A percentile compares a stretch with the other conserved stretches of the same genome.
Evolutionary conservation across 768 basidiomycete species (phyloP).

Genomic region (Coprinopsis sp.): DNA sequence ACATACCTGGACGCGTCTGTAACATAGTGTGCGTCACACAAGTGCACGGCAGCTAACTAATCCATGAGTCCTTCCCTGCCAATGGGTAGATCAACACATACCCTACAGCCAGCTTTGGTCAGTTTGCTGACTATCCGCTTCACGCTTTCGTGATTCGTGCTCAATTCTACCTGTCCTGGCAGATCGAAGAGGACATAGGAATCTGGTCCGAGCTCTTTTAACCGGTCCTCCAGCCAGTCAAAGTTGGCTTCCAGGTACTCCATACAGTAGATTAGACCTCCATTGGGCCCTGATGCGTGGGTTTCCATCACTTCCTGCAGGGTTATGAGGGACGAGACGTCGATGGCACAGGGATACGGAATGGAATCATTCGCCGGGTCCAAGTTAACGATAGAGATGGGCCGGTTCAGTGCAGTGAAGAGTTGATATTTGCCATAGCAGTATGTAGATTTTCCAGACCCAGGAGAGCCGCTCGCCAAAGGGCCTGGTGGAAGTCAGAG

Average conservation of each 20-base stretch:
- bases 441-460: constrained; percentile 85
- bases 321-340: constrained; percentile 81
- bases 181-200: constrained; percentile 93
- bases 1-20: constrained; percentile 95
- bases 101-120: constrained; percentile 75
- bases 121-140: constrained; percentile 73
- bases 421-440: constrained; percentile 87
- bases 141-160: constrained; percentile 90
- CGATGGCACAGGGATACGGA: constrained; percentile 87
- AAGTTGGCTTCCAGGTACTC: constrained; percentile 95
- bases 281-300: constrained; percentile 87
- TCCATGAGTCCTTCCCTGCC: constrained; percentile 13
- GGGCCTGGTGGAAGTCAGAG: no score
- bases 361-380: constrained; percentile 92
- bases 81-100: constrained; percentile 38
- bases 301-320: constrained; percentile 84
- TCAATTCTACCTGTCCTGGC: constrained; percentile 95
- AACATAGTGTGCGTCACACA: constrained; percentile 96
- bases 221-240: constrained; percentile 75
- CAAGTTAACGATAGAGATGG: constrained; percentile 88
- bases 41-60: constrained; percentile 89
- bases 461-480: constrained; percentile 88
- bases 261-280: constrained; percentile 94
- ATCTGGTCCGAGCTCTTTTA: constrained; percentile 63
- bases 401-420: constrained; percentile 79